Evolutionary conservation across 2,329 filamentous ascomycete species (phyloP), one percentile per base, ranked within the genome.

Genomic region (Teratosphaeria nubilosa): DNA sequence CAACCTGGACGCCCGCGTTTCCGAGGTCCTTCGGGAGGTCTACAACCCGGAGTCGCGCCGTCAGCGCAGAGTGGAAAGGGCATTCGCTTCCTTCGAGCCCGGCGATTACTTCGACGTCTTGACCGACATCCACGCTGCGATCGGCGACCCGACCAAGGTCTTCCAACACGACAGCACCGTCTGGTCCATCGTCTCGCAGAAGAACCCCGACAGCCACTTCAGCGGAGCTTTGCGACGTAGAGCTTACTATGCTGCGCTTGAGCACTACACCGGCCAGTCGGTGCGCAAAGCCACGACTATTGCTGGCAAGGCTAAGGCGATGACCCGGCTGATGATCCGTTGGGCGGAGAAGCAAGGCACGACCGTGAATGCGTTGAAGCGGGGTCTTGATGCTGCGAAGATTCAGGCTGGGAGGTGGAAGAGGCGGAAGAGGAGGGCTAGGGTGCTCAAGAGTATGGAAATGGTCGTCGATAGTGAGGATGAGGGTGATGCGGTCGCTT

Each of bases 71-170:
- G 65, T 65, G 1, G 58, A 61, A 24, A 61, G 60, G 11, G 63
- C 63, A 52, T 64, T 70, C 16, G 60, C 65, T 16, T 64, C 70
- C 20, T 75, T 77, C 69, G 67, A 71, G 50, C 65, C 69, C 58
- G 75, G 75, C 24, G 75, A 78, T 61, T 72, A 72, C 51, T 71
- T 71, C 58, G 72, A 76, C 55, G 66, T 75, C 3, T 63, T 77
- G 67, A 72, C 13, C 65, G 75, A 58, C 65, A 66, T 75, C 24
- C 59, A 65, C 55, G 59, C 60, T 2, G 64, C 66, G 7, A 61
- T 64, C 53, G 58, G 55, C 37, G 64, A 68, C 22, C 62, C 61
- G 14, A 58, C 58, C 13, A 66, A 62, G 51, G 53, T 62, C 10
- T 70, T 58, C 20, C 58, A 60, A 10, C 64, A 71, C 31, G 70